Evolutionary conservation across 192 early-diverging fungal genomes (phyloP), one percentile per base, ranked within the genome.

Genomic region (Helicostylum pulchrum): DNA sequence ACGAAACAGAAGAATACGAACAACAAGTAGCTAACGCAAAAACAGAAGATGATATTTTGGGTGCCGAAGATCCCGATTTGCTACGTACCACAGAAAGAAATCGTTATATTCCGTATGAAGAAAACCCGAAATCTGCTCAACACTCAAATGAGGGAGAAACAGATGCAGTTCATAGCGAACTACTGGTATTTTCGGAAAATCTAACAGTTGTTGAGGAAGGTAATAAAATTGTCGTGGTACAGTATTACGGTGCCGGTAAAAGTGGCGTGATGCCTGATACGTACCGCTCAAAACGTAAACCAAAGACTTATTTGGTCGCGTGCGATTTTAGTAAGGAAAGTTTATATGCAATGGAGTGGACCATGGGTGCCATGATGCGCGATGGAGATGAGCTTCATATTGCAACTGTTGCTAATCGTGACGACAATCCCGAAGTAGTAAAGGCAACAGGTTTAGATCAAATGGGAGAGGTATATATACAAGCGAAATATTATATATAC

Each of bases 281-380:
- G 15, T 61, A 44, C 26, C 31, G 8, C 15, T 51, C 36, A 23
- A 59, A 21, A 42, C 43, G 60, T 5, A 53, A 21, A 34, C 61
- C 68, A 23, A 60, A 65, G 21, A 32, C 30, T 17, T 83, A 80
- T 20, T 71, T 83, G 53, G 75, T 80, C 1, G 77, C 77, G 5
- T 78, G 76, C 2, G 81, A 83, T 72, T 76, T 83, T 30, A 78
- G 76, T 39, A 69, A 76, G 23, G 81, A 80, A 62, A 78, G 78
- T 62, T 71, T 79, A 57, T 77, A 80, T 55, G 81, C 81, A 2
- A 76, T 79, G 14, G 78, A 83, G 45, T 83, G 81, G 81, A 67
- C 78, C 0, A 76, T 76, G 52, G 75, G 73, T 6, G 80, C 81
- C 0, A 74, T 83, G 32, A 66, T 83, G 43, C 73, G 78, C 44